Conservation (phyloP, 257 asterid species). For the Solanum acaule region DNA sequence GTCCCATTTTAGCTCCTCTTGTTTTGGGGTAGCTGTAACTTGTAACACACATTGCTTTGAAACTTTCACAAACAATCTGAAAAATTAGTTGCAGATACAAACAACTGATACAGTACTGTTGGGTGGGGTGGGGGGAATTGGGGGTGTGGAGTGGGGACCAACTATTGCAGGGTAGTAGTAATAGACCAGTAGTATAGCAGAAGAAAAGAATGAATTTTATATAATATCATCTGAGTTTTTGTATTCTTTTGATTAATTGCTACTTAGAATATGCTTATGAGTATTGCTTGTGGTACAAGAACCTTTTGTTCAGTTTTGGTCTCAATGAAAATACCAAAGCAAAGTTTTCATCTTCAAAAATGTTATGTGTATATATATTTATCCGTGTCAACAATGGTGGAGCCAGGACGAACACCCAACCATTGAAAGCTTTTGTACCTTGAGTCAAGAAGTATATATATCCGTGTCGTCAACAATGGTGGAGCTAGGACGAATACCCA, state of each 20-base stretch:
- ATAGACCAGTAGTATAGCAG: not conserved
- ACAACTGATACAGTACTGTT: not conserved
- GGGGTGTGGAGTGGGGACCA: no score
- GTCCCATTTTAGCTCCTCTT: not conserved
- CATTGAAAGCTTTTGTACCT: no score
- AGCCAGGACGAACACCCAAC: no score
- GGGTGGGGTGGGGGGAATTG: not conserved
- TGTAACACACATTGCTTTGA: conserved; percentile 6
- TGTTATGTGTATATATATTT: no score
- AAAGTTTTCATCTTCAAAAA: no score
- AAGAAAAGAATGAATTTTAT: conserved; percentile 2
- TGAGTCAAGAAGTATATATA: no score
- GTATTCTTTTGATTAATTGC: not conserved
- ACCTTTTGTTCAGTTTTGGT: not conserved
- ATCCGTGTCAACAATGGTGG: no score
- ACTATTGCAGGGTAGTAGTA: not conserved
- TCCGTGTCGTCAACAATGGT: not conserved
- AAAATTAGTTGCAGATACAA: conserved; percentile 1
- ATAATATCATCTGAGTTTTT: not conserved
- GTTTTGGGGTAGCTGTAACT: not conserved
- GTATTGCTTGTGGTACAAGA: conserved; percentile 12
- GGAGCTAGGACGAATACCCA: not conserved
- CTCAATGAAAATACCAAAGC: not conserved
- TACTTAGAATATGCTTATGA: not conserved
- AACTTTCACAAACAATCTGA: not conserved